phyloP scores from a whole-genome alignment of 345 rosid species.

The Ceriops tagal region DNA sequence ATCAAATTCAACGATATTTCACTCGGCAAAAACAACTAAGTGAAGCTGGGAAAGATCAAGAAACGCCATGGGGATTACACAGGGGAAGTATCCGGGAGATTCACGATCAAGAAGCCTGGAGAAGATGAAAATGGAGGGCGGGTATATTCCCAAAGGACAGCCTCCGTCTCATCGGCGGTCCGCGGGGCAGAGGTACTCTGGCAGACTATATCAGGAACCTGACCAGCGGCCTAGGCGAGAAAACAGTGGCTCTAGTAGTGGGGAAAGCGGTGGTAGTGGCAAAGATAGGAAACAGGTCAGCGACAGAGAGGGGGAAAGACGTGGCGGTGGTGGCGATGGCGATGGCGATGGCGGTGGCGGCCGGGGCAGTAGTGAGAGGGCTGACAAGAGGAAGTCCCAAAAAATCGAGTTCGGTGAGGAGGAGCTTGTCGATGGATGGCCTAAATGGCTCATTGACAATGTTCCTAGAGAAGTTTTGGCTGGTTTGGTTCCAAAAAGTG shows the following conservation, averaged over 20 bases:
- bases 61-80: conserved; percentile 51
- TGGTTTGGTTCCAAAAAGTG: conserved; percentile 56
- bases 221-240: conserved; percentile 8
- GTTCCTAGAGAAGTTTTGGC: conserved; percentile 44
- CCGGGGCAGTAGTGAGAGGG: not conserved
- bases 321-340: not conserved
- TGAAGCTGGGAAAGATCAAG: conserved; percentile 9
- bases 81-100: conserved; percentile 34
- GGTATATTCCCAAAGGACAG: conserved; percentile 26
- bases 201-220: conserved; percentile 7
- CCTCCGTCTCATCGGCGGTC: conserved; percentile 33
- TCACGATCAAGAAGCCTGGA: conserved; percentile 37
- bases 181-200: conserved; percentile 39
- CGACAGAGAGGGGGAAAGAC: conserved; percentile 9
- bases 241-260: conserved; percentile 9
- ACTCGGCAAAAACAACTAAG: not conserved
- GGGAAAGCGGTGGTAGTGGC: conserved; percentile 4
- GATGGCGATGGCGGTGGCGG: not conserved
- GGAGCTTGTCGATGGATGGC: conserved; percentile 55
- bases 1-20: not conserved
- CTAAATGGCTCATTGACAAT: conserved; percentile 58
- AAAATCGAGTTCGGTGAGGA: conserved; percentile 12
- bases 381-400: not conserved
- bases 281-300: conserved; percentile 16
- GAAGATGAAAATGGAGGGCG: conserved; percentile 44